Percentiles rank a stretch among this genome's conserved stretches.
Conservation (phyloP, 257 asterid species). For the Catharanthus roseus region DNA sequence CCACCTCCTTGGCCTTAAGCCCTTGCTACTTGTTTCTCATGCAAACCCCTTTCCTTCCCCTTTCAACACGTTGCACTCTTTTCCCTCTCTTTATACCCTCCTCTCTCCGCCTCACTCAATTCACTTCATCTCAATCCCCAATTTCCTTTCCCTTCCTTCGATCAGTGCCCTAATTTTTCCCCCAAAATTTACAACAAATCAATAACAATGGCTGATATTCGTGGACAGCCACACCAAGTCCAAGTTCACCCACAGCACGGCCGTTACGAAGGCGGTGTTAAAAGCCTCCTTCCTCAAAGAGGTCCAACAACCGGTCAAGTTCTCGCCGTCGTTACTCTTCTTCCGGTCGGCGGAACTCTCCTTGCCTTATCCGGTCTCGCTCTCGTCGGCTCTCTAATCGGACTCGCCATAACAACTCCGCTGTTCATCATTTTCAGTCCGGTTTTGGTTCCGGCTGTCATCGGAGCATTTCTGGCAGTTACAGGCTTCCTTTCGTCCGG, state of each 20-base stretch:
- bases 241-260: constrained; percentile 32
- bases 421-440: constrained; percentile 76
- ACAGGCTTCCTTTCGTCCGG: constrained; percentile 68
- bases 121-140: not conserved
- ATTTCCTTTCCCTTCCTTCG: not conserved
- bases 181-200: no score
- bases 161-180: no score
- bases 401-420: constrained; percentile 62
- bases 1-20: no score
- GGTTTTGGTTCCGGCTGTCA: constrained; percentile 58
- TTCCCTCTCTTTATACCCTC: constrained; percentile 20
- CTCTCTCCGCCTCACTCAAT: not conserved
- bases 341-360: constrained; percentile 59
- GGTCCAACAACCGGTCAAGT: constrained; percentile 61
- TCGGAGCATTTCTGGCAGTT: constrained; percentile 44
- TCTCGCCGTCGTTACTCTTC: constrained; percentile 56
- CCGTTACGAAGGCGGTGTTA: constrained; percentile 35
- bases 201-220: constrained; percentile 37
- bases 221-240: constrained; percentile 48
- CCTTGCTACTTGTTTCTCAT: constrained; percentile 55
- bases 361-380: constrained; percentile 57
- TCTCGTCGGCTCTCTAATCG: constrained; percentile 49
- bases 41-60: constrained; percentile 39
- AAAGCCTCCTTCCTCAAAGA: constrained; percentile 33
- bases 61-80: constrained; percentile 54